Evolutionary conservation across 768 basidiomycete species (phyloP).

Genomic region (Clitopilus passeckerianus): DNA sequence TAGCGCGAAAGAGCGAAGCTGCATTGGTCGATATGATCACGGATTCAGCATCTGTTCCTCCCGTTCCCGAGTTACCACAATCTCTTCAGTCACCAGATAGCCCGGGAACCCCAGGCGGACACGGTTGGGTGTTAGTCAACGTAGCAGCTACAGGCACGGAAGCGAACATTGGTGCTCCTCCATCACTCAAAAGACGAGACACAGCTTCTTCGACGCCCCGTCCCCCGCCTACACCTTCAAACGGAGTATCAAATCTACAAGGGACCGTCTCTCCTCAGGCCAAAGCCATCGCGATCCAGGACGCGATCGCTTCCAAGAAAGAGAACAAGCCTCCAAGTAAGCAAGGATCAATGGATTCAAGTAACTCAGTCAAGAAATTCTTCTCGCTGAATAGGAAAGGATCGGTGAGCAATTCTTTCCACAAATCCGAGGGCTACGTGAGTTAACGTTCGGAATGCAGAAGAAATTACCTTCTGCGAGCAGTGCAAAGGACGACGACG

Average conservation of each 20-base stretch:
- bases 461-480: conserved; percentile 5
- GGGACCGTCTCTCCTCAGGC: conserved; percentile 39
- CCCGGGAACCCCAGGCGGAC: conserved; percentile 25
- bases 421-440: neutral
- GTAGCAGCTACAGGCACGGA: neutral
- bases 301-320: conserved; percentile 48
- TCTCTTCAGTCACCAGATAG: conserved; percentile 4
- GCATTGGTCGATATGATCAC: conserved; percentile 50
- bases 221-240: neutral
- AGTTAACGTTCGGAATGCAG: neutral
- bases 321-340: conserved; percentile 19
- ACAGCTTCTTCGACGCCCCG: neutral
- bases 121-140: conserved; percentile 67
- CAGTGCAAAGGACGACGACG: conserved; percentile 9
- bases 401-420: conserved; percentile 25
- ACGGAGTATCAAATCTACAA: neutral
- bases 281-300: conserved; percentile 59
- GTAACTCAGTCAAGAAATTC: conserved; percentile 17
- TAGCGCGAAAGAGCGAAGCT: conserved; percentile 52
- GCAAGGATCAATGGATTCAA: conserved; percentile 9
- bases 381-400: conserved; percentile 33
- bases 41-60: conserved; percentile 21
- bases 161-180: neutral
- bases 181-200: neutral
- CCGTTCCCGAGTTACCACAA: conserved; percentile 8